Evolutionary conservation across 257 asterid species (phyloP), one percentile per base, ranked within the genome.

Genomic region (Jacaranda mimosifolia): DNA sequence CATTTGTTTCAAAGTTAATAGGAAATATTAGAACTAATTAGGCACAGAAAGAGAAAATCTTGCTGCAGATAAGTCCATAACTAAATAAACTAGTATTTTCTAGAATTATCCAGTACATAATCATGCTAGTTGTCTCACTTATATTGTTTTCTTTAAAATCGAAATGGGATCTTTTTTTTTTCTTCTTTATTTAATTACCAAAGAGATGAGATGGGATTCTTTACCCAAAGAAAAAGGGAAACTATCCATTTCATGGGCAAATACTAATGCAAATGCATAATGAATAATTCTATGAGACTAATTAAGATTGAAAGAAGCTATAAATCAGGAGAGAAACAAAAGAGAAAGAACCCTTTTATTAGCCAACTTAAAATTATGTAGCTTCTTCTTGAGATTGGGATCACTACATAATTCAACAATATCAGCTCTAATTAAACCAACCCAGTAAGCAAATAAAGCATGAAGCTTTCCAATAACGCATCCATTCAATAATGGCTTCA

Each of bases 391-490:
- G 51, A 6, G 32, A 17, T 5, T 13, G 26, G 69, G 32, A 15
- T 63, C 8, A 12, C 19, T 7, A 8, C 0, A 3, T 1, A 12
- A 9, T 35, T 32, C 32, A 14, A 4, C 32, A 7, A 68, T 0
- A 6, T 5, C 51, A 70, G 7, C 4, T n/a, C 3, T 0, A 14
- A 58, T 21, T 0, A 13, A 60, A 1, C 8, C 10, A 40, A 0
- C 1, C 5, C 13, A 17, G 56, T 12, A 11, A 3, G 0, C 2
- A 0, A 42, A 0, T 3, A 62, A n/a, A 43, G 72, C 64, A 17
- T 48, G 42, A 74, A 35, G 3, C 21, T 63, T 53, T 9, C 72
- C 79, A 21, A 53, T 74, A 40, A 74, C 15, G 72, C 21, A 74
- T 49, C 70, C 70, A 10, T 45, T 62, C 1, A 74, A 1, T 13